Evolutionary conservation across 805 yeast genomes (phyloP).

Genomic region (Isabelozyma heimii): DNA sequence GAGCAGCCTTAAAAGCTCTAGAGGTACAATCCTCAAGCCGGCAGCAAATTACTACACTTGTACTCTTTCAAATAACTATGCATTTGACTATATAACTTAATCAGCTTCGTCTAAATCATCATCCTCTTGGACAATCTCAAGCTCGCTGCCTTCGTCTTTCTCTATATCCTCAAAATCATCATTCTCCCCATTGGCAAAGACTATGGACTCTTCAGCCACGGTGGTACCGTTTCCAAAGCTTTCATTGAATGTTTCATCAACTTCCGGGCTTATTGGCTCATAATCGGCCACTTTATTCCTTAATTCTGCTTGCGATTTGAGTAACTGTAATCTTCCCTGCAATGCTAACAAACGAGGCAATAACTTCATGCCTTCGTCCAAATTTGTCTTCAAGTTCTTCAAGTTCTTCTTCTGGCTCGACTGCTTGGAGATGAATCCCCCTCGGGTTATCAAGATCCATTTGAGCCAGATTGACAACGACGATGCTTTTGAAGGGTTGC

Average conservation of each 20-base stretch:
- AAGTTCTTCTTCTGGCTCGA: conserved; percentile 53
- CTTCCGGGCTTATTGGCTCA: conserved; percentile 11
- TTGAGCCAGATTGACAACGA: conserved; percentile 65
- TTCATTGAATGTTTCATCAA: conserved; percentile 14
- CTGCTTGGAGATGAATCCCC: conserved; percentile 57
- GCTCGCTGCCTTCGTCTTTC: conserved; percentile 34
- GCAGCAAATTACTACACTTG: no score
- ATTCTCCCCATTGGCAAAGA: conserved; percentile 41
- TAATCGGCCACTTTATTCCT: conserved; percentile 36
- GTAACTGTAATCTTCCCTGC: conserved; percentile 81
- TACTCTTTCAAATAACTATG: background rate
- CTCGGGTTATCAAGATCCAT: conserved; percentile 72
- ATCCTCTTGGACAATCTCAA: conserved; percentile 33
- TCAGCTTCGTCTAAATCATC: conserved; percentile 30
- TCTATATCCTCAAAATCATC: conserved; percentile 26
- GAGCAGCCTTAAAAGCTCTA: no score
- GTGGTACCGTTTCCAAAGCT: conserved; percentile 16
- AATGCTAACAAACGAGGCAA: conserved; percentile 71
- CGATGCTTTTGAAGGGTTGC: conserved; percentile 23
- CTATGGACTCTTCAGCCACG: conserved; percentile 25
- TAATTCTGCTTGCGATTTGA: conserved; percentile 71
- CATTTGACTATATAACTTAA: conserved; percentile 3
- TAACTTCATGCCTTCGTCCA: conserved; percentile 53
- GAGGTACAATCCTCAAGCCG: no score
- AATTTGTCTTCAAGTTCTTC: conserved; percentile 54